Percentiles rank a stretch among this genome's conserved stretches.
phyloP scores from a whole-genome alignment of 2,329 filamentous ascomycete genomes.

The Aspergillus oerlinghausenensis region DNA sequence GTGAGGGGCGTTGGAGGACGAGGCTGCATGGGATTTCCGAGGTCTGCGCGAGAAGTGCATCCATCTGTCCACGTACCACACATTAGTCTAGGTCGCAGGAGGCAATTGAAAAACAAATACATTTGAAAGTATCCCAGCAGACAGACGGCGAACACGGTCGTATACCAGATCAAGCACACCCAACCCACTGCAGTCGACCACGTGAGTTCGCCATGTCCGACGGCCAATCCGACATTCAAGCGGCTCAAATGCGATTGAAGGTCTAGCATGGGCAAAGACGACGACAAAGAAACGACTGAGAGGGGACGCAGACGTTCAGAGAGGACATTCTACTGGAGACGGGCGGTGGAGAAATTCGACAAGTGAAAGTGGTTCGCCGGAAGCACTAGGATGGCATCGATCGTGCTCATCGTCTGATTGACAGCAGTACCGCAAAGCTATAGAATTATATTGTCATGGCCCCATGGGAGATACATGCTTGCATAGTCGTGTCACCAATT shows the following conservation, averaged over 20 bases:
- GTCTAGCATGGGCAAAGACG: slow-evolving; percentile 26
- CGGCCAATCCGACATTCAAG: slow-evolving; percentile 19
- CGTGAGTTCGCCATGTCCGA: slow-evolving; percentile 23
- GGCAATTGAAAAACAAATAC: slow-evolving; percentile 36
- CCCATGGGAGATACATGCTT: not conserved
- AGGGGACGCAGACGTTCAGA: not conserved
- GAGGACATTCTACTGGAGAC: slow-evolving; percentile 15
- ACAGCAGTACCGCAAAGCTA: not conserved
- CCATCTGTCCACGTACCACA: slow-evolving; percentile 41
- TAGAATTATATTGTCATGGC: not conserved
- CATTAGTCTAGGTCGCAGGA: not conserved
- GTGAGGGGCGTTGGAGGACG: slow-evolving; percentile 58
- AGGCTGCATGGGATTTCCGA: slow-evolving; percentile 38
- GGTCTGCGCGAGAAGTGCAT: slow-evolving; percentile 49
- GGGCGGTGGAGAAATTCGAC: not conserved
- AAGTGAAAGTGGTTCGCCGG: not conserved
- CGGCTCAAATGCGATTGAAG: slow-evolving; percentile 18
- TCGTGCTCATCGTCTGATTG: not conserved
- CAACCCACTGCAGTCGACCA: slow-evolving; percentile 43
- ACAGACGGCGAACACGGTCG: slow-evolving; percentile 53
- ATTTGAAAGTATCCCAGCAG: slow-evolving; percentile 56
- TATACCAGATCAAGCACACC: slow-evolving; percentile 52
- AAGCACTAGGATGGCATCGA: not conserved
- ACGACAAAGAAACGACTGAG: slow-evolving; percentile 2
- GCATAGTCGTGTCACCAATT: not conserved